A percentile compares a stretch with the other conserved stretches of the same genome.
Evolutionary conservation across 2,329 filamentous ascomycete genomes (phyloP).

Genomic region (Pyricularia sp.): DNA sequence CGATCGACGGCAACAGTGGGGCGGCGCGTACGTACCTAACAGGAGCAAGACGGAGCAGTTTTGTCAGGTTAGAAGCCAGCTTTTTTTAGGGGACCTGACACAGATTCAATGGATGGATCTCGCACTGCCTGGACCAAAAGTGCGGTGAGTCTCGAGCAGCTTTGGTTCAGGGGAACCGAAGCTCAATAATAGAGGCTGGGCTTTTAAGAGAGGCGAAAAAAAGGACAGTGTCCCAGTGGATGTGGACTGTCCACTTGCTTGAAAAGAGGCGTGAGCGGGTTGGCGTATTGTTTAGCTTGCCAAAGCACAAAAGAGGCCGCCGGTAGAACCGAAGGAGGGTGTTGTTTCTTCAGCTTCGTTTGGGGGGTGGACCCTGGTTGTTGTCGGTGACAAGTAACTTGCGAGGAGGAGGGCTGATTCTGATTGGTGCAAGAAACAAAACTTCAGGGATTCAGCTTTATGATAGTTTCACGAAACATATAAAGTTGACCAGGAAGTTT

Average conservation of each 20-base stretch:
- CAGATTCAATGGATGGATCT: conserved; percentile 63
- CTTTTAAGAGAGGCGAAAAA: background rate
- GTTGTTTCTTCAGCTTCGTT: background rate
- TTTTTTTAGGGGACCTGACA: conserved; percentile 33
- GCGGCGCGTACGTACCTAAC: background rate
- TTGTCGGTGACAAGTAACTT: background rate
- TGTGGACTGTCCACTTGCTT: background rate
- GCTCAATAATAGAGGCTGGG: background rate
- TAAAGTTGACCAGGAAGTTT: background rate
- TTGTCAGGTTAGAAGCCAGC: background rate
- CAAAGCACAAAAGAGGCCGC: background rate
- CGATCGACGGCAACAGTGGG: background rate
- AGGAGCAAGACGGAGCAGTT: background rate
- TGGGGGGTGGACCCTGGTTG: background rate
- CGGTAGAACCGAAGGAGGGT: background rate
- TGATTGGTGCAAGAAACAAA: background rate
- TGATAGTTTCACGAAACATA: background rate
- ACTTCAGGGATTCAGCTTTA: background rate
- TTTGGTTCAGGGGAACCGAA: background rate
- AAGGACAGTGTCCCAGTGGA: background rate
- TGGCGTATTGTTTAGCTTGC: background rate
- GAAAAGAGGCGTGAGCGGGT: background rate
- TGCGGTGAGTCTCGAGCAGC: conserved; percentile 55
- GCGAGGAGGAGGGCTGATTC: background rate
- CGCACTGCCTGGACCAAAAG: conserved; percentile 55